These are phyloP conservation scores for Allomyces macrogynus DNA, from an alignment of 192 early-diverging fungal genomes.

Conservation along the genomic window DNA sequence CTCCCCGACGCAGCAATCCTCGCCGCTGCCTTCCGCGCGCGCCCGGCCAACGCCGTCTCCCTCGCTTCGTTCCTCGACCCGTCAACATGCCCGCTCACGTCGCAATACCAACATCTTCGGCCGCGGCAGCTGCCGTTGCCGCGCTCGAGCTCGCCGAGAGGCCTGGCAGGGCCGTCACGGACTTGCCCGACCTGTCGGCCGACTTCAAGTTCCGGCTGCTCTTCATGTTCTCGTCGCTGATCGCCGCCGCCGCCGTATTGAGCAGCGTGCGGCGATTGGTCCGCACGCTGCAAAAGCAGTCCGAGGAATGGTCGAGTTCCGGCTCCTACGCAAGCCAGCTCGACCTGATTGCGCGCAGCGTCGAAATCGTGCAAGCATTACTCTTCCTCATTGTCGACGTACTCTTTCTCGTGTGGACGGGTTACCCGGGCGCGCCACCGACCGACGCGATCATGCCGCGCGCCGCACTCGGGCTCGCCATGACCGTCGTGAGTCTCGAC, in stretches of 20 bases:
- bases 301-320: background rate
- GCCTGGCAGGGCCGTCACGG: too few species aligned
- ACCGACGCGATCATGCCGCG: too few species aligned
- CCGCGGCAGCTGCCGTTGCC: too few species aligned
- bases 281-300: background rate
- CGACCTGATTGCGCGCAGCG: background rate
- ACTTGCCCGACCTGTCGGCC: background rate
- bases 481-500: background rate
- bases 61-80: too few species aligned
- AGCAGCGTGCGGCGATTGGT: background rate
- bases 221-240: background rate
- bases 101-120: too few species aligned
- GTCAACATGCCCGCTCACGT: too few species aligned
- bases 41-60: too few species aligned
- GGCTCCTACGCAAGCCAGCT: background rate
- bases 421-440: background rate
- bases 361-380: background rate
- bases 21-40: too few species aligned
- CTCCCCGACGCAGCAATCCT: too few species aligned
- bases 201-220: background rate
- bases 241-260: background rate
- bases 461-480: background rate
- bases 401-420: background rate
- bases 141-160: too few species aligned
- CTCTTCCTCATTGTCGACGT: background rate